Evolutionary conservation across 345 rosid species (phyloP), one percentile per base, ranked within the genome.

Genomic region (Eucalyptus brandiana): DNA sequence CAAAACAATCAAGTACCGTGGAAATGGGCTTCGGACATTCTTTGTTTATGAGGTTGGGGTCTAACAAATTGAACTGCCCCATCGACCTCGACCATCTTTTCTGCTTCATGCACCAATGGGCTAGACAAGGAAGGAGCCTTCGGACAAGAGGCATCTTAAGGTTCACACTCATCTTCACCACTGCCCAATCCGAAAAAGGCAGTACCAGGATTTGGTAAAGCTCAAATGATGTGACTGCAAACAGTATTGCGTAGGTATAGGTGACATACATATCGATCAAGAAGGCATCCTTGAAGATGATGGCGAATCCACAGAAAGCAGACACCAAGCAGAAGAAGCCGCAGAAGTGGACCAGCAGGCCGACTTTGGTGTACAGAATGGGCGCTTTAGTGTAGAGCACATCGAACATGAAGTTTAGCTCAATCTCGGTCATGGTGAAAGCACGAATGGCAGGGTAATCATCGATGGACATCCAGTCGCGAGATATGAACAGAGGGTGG

Each of bases 341-440:
- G 9, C 45, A 5, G 69, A 4, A 67, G 7, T 93, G 88, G 87
- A 88, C 90, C 58, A 58, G 1, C 60, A 88, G n/a, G n/a, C 95
- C 93, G 1, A 17, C 19, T 45, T 24, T 2, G 44, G 9, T 5
- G 90, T 49, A 87, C 90, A 89, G 47, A 90, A 16, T 16, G 67
- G 44, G 2, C 92, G 92, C 88, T 94, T 94, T 56, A 2, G 95
- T 93, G 89, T 54, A 94, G 11, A 93, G 91, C 45, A 89, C 86
- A 53, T 56, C 62, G 62, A 23, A 56, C 62, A 56, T 56, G 62
- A 56, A 56, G 62, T 56, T 56, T 24, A 56, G 62, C 62, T 56
- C 62, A 24, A 56, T 56, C 30, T 56, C 62, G 3, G 62, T 56
- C 30, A 56, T 10, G 62, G 62, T 56, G 30, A 56, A 56, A 56